These are phyloP conservation scores for Aspergillus sp. DNA, from an alignment of 2,329 filamentous ascomycete species.

Conservation along the genomic window DNA sequence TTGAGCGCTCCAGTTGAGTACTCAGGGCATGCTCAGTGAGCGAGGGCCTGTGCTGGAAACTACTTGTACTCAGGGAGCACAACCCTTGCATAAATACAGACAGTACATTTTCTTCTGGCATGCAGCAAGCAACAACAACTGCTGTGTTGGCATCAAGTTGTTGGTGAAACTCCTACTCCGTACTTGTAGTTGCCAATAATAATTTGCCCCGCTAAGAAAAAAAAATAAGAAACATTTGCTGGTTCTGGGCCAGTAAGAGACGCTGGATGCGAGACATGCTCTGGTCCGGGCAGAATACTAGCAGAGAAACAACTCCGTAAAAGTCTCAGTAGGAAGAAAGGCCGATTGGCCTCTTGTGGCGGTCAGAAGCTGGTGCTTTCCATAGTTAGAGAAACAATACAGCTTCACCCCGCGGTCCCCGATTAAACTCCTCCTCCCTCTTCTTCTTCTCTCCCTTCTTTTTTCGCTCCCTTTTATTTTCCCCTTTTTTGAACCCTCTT, in stretches of 20 bases:
- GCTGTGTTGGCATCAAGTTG: not conserved
- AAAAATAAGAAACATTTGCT: not conserved
- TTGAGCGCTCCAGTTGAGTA: too few relatives aligned
- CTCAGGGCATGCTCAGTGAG: too few relatives aligned
- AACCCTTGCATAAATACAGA: too few relatives aligned
- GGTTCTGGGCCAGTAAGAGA: not conserved
- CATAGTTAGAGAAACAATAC: slow-evolving; percentile 1
- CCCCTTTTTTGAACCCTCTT: not conserved
- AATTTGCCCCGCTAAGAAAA: not conserved
- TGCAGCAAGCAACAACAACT: not conserved
- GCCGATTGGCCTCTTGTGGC: not conserved
- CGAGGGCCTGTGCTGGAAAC: not conserved
- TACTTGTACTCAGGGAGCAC: too few relatives aligned
- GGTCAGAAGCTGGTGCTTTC: slow-evolving; percentile 4
- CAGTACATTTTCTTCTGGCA: not conserved
- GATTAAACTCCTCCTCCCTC: slow-evolving; percentile 6
- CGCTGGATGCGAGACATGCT: not conserved
- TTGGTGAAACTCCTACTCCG: not conserved
- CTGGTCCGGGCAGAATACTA: not conserved
- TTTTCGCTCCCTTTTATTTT: slow-evolving; percentile 1
- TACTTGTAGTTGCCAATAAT: not conserved
- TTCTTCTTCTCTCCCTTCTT: slow-evolving; percentile 1
- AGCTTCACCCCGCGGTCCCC: slow-evolving; percentile 21
- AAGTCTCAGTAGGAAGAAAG: too few relatives aligned
- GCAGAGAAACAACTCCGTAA: too few relatives aligned